phyloP scores from a whole-genome alignment of 2,329 filamentous ascomycete species.

The Penicillium sp. region DNA sequence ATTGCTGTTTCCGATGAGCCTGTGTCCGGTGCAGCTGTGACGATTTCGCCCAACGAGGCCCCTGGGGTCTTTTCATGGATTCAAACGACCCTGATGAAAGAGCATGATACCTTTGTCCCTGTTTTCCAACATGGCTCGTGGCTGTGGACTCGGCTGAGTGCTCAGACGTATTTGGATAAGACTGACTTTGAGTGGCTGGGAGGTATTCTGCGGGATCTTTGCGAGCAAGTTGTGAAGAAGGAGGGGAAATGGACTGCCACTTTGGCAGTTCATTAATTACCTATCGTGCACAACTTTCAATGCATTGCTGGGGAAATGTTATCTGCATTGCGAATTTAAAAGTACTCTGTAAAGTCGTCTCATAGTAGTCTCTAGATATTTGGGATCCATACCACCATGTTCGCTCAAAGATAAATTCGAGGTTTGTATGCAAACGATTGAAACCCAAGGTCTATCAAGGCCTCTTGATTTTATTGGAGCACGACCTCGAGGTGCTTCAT shows the following conservation, averaged over 20 bases:
- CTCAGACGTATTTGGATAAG: constrained; percentile 79
- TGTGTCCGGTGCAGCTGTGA: background rate
- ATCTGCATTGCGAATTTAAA: background rate
- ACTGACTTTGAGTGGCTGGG: constrained; percentile 74
- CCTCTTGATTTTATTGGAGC: background rate
- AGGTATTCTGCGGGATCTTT: constrained; percentile 57
- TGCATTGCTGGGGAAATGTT: too few relatives aligned
- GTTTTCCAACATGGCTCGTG: constrained; percentile 59
- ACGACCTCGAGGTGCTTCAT: background rate
- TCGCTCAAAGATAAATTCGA: background rate
- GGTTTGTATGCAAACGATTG: background rate
- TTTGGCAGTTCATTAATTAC: too few relatives aligned
- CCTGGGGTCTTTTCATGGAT: constrained; percentile 58
- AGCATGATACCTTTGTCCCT: constrained; percentile 71
- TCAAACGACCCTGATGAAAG: constrained; percentile 50
- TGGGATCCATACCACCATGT: background rate
- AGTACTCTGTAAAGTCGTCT: background rate
- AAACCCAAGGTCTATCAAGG: background rate
- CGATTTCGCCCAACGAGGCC: constrained; percentile 42
- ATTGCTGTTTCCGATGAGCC: constrained; percentile 42
- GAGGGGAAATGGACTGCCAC: constrained; percentile 24
- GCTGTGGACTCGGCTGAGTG: constrained; percentile 72
- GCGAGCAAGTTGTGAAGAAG: constrained; percentile 49
- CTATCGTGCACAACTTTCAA: too few relatives aligned
- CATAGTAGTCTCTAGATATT: background rate